Conservation (phyloP, 495 filamentous ascomycete genomes). For the Talaromyces ruber region DNA sequence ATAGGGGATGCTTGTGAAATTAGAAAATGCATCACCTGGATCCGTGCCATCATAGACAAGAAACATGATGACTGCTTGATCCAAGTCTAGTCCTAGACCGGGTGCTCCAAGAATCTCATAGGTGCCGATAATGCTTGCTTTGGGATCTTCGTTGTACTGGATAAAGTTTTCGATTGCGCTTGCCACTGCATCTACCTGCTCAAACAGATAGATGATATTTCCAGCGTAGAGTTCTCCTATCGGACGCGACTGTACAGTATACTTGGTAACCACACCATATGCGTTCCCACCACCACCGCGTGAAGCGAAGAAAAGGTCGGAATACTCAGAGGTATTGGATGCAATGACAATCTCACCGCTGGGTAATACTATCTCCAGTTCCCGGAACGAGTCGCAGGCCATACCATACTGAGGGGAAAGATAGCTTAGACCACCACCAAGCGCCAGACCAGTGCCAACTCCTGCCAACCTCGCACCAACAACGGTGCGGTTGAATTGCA, state of each 20-base stretch:
- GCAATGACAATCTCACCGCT: conserved; percentile 40
- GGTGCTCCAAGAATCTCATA: conserved; percentile 21
- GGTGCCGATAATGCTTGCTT: conserved; percentile 23
- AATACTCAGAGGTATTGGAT: conserved; percentile 30
- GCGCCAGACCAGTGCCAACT: conserved; percentile 23
- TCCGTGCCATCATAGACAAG: conserved; percentile 27
- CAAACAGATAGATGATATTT: conserved; percentile 19
- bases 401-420: conserved; percentile 28
- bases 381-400: conserved; percentile 24
- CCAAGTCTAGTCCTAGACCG: conserved; percentile 17
- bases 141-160: conserved; percentile 23
- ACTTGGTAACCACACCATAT: conserved; percentile 37
- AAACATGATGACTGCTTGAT: conserved; percentile 25
- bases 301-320: conserved; percentile 51
- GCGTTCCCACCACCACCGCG: conserved; percentile 43
- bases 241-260: conserved; percentile 19
- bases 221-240: conserved; percentile 21
- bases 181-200: conserved; percentile 17
- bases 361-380: conserved; percentile 40
- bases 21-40: conserved; percentile 18
- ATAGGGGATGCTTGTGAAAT: conserved; percentile 20
- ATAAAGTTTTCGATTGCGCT: conserved; percentile 21
- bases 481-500: conserved; percentile 20
- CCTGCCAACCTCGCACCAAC: conserved; percentile 23
- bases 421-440: conserved; percentile 27